Percentiles rank a stretch among this genome's conserved stretches.
phyloP scores from a whole-genome alignment of 169 alveolate genomes.

The Plasmodium reichenowi region DNA sequence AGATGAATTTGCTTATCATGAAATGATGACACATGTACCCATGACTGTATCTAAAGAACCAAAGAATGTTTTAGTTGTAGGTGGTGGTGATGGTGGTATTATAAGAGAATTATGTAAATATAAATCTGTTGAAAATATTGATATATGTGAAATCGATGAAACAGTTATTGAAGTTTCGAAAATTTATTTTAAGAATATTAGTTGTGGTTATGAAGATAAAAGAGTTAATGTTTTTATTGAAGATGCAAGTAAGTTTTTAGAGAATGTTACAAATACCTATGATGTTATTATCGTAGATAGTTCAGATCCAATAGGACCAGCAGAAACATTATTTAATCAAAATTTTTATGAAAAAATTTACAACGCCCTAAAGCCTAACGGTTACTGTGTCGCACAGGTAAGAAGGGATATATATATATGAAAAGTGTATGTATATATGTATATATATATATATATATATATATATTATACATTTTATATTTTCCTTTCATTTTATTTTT shows the following conservation, averaged over 20 bases:
- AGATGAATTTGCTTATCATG: conserved; percentile 85
- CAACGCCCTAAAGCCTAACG: conserved; percentile 56
- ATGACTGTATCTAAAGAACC: conserved; percentile 84
- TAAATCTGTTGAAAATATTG: conserved; percentile 79
- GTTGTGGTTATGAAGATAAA: conserved; percentile 83
- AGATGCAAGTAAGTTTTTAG: conserved; percentile 71
- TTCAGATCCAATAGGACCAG: conserved; percentile 88
- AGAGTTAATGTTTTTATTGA: conserved; percentile 80
- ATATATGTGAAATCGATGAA: conserved; percentile 87
- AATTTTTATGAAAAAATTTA: conserved; percentile 80
- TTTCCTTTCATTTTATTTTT: background rate
- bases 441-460: conserved; percentile 4
- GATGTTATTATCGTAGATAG: conserved; percentile 85
- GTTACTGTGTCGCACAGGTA: conserved; percentile 42
- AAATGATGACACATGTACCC: conserved; percentile 87
- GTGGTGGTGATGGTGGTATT: conserved; percentile 90
- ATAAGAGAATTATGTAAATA: conserved; percentile 84
- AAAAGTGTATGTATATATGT: background rate
- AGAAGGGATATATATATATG: background rate
- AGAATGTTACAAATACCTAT: conserved; percentile 79
- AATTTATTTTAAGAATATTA: conserved; percentile 78
- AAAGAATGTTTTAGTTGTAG: conserved; percentile 84
- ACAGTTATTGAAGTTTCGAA: conserved; percentile 84
- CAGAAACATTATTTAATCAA: conserved; percentile 80
- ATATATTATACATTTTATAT: background rate